Conservation (phyloP, 148 eudicot genomes). For the Persicaria maculosa region DNA sequence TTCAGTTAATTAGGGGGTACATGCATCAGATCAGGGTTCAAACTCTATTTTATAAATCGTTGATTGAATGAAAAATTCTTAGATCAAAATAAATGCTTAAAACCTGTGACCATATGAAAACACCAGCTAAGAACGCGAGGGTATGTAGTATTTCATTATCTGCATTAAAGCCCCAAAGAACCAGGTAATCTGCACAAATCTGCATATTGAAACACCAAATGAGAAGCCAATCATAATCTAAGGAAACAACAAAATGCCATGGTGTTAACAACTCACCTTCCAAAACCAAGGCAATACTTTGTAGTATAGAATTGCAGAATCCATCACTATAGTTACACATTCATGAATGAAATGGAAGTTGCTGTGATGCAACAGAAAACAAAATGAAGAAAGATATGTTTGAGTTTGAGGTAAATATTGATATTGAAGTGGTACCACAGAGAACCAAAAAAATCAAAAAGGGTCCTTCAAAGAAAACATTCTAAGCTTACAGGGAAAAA, state of each 20-base stretch:
- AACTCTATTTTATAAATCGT: background rate
- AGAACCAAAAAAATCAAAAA: background rate
- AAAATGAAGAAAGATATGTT: background rate
- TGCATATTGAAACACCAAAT: constrained; percentile 22
- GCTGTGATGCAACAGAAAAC: constrained; percentile 36
- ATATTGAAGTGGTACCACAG: background rate
- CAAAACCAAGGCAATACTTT: constrained; percentile 89
- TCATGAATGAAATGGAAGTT: constrained; percentile 87
- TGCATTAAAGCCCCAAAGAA: constrained; percentile 47
- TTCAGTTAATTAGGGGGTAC: background rate
- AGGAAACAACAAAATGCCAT: background rate
- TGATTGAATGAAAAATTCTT: background rate
- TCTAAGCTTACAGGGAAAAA: background rate
- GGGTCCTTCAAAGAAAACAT: background rate
- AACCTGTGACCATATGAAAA: constrained; percentile 99
- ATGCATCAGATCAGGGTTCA: background rate
- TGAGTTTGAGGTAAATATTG: background rate
- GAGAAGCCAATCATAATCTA: background rate
- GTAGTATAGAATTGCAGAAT: constrained; percentile 72
- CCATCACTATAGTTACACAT: constrained; percentile 78
- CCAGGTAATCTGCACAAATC: constrained; percentile 65
- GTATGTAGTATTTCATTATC: constrained; percentile 92
- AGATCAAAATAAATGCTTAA: constrained; percentile 15
- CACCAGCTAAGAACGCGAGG: constrained; percentile 89
- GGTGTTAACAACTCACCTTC: constrained; percentile 48